Evolutionary conservation across 305 asterid genomes (phyloP), one percentile per base, ranked within the genome.

Genomic region (Fraxinus nigra): DNA sequence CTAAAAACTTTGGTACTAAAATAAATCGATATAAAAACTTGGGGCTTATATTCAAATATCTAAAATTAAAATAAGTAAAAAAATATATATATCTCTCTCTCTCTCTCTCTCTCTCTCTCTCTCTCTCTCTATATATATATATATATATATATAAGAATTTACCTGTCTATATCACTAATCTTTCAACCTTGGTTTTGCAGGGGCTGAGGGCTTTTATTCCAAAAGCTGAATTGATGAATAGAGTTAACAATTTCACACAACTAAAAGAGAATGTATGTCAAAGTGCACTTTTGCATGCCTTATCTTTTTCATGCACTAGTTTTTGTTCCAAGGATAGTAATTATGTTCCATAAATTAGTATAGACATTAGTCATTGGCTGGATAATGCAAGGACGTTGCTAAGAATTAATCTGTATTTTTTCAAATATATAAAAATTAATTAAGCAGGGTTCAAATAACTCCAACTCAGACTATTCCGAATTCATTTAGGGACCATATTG

Each of bases 171-270:
- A 18, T 26, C 20, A 22, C 70, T 77, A n/a, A 20, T 63, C 75
- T 75, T 34, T 79, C 72, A 28, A 43, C 67, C 70, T 85, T 79
- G 76, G 72, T 79, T 78, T 80, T 89, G 88, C 93, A 95, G 99
- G 99, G 99, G 76, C 85, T 95, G 84, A 92, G 99, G 88, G 97
- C 94, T 80, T 95, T 92, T 84, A 92, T 95, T 82, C 98, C 99
- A 4, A 95, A 93, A 87, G 94, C 94, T 80, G 99, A 95, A 84
- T 77, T 95, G 90, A 81, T 91, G 91, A 93, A 95, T 61, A 89
- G 97, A 88, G 90, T 93, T 20, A 89, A 86, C 91, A 94, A 89
- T 83, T 92, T 79, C 88, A 89, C 94, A 0, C 94, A 94, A 78
- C 89, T 95, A 80, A 95, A 95, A 90, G 97, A 94, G 84, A 92